Evolutionary conservation across 441 rosid species (phyloP).

Genomic region (Pelargonium australe): DNA sequence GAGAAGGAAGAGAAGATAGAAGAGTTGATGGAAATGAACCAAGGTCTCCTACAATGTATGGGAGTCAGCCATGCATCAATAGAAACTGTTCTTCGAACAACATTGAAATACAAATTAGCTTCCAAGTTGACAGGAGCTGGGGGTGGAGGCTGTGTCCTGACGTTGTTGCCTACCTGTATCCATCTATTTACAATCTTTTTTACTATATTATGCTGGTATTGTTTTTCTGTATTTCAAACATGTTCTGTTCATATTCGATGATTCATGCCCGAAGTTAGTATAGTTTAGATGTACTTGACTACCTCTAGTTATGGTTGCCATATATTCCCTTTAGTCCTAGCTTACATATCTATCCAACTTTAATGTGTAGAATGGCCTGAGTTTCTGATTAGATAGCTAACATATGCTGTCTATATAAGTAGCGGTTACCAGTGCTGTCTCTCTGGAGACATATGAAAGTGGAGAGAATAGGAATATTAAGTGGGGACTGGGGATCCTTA

Average conservation of each 20-base stretch:
- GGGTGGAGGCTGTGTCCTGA: slow-evolving; percentile 90
- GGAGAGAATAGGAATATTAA: too few relatives aligned
- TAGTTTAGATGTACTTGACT: neutral
- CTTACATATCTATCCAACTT: too few relatives aligned
- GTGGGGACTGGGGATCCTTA: too few relatives aligned
- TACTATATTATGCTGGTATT: slow-evolving; percentile 1
- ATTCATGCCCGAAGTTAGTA: slow-evolving; percentile 1
- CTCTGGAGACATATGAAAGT: too few relatives aligned
- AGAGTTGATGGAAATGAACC: slow-evolving; percentile 92
- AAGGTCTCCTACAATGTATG: slow-evolving; percentile 79
- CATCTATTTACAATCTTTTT: slow-evolving; percentile 17
- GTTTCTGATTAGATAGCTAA: too few relatives aligned
- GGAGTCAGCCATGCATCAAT: slow-evolving; percentile 88
- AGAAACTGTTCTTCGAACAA: slow-evolving; percentile 65
- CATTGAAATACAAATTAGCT: slow-evolving; percentile 66
- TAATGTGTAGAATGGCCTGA: too few relatives aligned
- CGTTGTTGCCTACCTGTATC: slow-evolving; percentile 86
- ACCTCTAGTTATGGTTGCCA: too few relatives aligned
- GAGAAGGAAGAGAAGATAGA: slow-evolving; percentile 58
- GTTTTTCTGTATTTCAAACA: neutral
- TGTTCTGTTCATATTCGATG: neutral
- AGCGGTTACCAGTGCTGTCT: too few relatives aligned
- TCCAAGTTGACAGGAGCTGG: slow-evolving; percentile 95
- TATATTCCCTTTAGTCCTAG: too few relatives aligned
- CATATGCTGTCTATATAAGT: too few relatives aligned